phyloP scores from a whole-genome alignment of 495 filamentous ascomycete species.

The Lichina pygmaea region DNA sequence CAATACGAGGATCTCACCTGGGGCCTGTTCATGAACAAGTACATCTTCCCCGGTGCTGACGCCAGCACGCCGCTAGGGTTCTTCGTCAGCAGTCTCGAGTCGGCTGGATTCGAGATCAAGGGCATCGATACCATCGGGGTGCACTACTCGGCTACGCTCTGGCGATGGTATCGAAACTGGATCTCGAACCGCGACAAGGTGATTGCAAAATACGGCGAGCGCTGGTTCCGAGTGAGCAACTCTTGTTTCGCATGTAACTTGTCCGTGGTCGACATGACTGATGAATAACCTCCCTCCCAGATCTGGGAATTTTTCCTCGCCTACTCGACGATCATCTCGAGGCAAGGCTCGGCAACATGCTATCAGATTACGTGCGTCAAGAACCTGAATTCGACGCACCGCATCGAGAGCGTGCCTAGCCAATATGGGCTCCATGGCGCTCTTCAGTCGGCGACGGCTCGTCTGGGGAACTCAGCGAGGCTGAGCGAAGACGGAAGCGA shows the following conservation, averaged over 20 bases:
- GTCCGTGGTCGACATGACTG: neutral
- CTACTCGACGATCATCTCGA: slow-evolving; percentile 71
- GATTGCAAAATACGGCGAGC: slow-evolving; percentile 75
- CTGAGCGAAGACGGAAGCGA: no score
- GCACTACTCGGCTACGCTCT: slow-evolving; percentile 90
- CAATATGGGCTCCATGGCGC: slow-evolving; percentile 60
- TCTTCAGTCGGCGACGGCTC: slow-evolving; percentile 12
- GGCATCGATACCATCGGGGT: slow-evolving; percentile 67
- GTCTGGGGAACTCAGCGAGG: neutral
- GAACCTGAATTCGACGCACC: slow-evolving; percentile 93
- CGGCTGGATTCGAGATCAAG: slow-evolving; percentile 57
- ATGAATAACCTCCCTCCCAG: slow-evolving; percentile 14
- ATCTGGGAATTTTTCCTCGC: slow-evolving; percentile 99
- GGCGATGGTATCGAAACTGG: slow-evolving; percentile 99
- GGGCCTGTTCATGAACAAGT: slow-evolving; percentile 85
- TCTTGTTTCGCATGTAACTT: neutral
- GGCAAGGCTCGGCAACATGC: slow-evolving; percentile 82
- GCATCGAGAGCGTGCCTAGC: slow-evolving; percentile 55
- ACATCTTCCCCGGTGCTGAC: slow-evolving; percentile 72
- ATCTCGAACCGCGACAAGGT: slow-evolving; percentile 88
- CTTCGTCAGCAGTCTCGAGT: slow-evolving; percentile 40
- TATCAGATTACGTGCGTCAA: slow-evolving; percentile 91
- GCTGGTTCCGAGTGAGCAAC: slow-evolving; percentile 77
- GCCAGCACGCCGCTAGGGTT: slow-evolving; percentile 56
- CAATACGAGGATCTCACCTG: slow-evolving; percentile 75